Percentiles rank a stretch among this genome's conserved stretches.
phyloP scores from a whole-genome alignment of 1,284 basidiomycete genomes.

The Phlebopus sp. region DNA sequence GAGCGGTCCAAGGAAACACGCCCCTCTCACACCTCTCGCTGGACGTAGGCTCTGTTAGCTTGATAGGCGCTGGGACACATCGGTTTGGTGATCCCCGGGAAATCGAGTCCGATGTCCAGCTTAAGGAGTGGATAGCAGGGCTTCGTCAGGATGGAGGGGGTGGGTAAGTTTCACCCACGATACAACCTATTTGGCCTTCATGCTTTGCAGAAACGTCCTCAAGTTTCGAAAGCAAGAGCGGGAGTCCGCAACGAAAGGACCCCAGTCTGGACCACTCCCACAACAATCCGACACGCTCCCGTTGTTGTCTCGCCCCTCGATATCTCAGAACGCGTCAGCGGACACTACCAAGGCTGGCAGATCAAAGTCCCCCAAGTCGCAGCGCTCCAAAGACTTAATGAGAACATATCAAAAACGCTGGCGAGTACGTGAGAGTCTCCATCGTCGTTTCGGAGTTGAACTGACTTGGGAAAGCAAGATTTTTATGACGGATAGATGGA shows the following conservation, averaged over 20 bases:
- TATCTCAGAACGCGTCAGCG: not conserved
- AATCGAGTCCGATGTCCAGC: constrained; percentile 37
- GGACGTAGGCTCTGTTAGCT: constrained; percentile 42
- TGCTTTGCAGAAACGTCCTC: constrained; percentile 42
- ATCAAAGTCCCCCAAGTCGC: constrained; percentile 1
- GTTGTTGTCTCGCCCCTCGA: not conserved
- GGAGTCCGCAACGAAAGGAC: constrained; percentile 4
- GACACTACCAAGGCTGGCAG: constrained; percentile 1
- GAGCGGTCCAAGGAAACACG: constrained; percentile 35
- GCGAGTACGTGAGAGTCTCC: constrained; percentile 16
- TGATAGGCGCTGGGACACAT: constrained; percentile 35
- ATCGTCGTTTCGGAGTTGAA: not conserved
- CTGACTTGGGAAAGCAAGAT: constrained; percentile 12
- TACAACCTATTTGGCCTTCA: not conserved
- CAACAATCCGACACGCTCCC: not conserved
- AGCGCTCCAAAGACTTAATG: constrained; percentile 9
- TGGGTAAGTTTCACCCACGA: constrained; percentile 41
- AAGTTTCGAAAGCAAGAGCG: constrained; percentile 37
- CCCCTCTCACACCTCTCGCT: constrained; percentile 40
- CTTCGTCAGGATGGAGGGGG: constrained; percentile 51
- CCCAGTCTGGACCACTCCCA: not conserved
- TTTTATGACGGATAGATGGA: constrained; percentile 15
- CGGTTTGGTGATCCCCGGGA: constrained; percentile 46
- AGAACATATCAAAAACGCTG: constrained; percentile 28
- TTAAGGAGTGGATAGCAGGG: constrained; percentile 49